These are phyloP conservation scores for Solanum tarijense DNA, from an alignment of 257 asterid species.

Conservation along the genomic window DNA sequence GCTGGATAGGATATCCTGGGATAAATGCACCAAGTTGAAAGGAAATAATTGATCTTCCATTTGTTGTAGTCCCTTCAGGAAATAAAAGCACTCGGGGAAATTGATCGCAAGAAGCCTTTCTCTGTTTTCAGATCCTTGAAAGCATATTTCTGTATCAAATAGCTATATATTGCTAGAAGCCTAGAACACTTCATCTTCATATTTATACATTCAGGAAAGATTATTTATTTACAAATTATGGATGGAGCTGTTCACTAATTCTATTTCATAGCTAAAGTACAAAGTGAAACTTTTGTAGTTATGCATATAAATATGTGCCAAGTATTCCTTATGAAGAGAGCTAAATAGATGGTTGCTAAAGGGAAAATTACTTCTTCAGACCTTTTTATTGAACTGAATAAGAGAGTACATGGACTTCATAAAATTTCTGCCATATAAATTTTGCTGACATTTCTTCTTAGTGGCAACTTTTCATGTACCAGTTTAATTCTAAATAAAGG, in stretches of 20 bases:
- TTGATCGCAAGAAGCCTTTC: constrained; percentile 78
- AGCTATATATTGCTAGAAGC: constrained; percentile 45
- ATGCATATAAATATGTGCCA: not conserved
- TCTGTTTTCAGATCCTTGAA: constrained; percentile 94
- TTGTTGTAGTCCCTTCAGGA: constrained; percentile 99
- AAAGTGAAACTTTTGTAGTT: not conserved
- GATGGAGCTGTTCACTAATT: not conserved
- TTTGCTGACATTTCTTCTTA: not conserved
- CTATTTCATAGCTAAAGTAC: not conserved
- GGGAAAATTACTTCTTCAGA: not conserved
- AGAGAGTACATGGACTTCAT: not conserved
- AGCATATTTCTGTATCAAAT: constrained; percentile 87
- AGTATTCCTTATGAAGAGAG: not conserved
- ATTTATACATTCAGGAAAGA: constrained; percentile 1
- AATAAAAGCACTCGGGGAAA: constrained; percentile 93
- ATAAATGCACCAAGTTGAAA: constrained; percentile 98
- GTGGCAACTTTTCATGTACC: not conserved
- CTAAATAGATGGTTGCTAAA: not conserved
- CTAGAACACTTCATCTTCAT: constrained; percentile 8
- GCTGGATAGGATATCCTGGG: constrained; percentile 92
- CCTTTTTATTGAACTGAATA: not conserved
- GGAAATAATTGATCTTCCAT: constrained; percentile 81
- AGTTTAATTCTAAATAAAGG: not conserved
- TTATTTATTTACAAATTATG: not conserved
- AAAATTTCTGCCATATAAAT: not conserved